These are phyloP conservation scores for Galerina sulciceps DNA, from an alignment of 768 basidiomycete genomes.

Conservation along the genomic window DNA sequence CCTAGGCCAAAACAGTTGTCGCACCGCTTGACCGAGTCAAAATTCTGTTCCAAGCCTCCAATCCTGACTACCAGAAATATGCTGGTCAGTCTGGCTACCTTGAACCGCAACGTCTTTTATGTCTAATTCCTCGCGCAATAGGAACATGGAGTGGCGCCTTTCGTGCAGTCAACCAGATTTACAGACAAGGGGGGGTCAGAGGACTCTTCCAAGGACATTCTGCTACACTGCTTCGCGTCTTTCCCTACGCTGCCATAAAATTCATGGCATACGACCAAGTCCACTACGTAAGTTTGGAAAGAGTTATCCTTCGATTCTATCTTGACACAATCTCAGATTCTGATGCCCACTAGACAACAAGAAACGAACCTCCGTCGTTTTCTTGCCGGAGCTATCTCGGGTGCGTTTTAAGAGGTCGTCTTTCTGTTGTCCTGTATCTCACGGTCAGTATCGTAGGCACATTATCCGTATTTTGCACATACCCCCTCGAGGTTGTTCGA, in stretches of 20 bases:
- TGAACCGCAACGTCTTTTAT: neutral
- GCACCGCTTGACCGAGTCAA: constrained; percentile 98
- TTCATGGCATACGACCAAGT: constrained; percentile 96
- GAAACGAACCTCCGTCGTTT: constrained; percentile 86
- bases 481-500: constrained; percentile 93
- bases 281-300: constrained; percentile 58
- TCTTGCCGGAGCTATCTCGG: constrained; percentile 85
- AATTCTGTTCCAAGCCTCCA: constrained; percentile 97
- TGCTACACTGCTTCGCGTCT: constrained; percentile 90
- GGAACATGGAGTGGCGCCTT: constrained; percentile 89
- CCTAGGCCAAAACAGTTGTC: constrained; percentile 91
- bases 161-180: constrained; percentile 76
- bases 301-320: neutral
- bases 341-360: constrained; percentile 83
- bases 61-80: constrained; percentile 93
- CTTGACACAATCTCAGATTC: constrained; percentile 49
- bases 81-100: constrained; percentile 61
- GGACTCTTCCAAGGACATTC: constrained; percentile 97
- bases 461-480: constrained; percentile 88
- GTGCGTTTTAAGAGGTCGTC: constrained; percentile 44
- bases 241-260: constrained; percentile 96
- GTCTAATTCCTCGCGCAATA: constrained; percentile 29
- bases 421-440: neutral
- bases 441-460: constrained; percentile 54
- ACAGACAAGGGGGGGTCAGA: constrained; percentile 64